A percentile compares a stretch with the other conserved stretches of the same genome.
Conservation (phyloP, 805 yeast genomes). For the Metschnikowia bowlesiae region DNA sequence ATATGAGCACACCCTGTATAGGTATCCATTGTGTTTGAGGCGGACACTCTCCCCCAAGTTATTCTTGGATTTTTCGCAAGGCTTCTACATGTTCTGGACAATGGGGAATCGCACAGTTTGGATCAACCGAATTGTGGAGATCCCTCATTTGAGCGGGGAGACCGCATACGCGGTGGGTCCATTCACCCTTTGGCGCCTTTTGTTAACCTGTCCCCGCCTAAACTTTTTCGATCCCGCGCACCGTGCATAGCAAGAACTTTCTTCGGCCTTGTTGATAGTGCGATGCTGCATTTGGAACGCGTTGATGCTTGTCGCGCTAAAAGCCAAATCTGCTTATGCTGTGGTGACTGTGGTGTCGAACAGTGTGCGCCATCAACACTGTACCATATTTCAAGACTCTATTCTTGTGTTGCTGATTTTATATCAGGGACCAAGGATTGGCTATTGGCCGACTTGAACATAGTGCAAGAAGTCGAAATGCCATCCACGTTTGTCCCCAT, state of each 20-base stretch:
- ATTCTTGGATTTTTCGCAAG: conserved; percentile 56
- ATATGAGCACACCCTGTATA: too few species aligned
- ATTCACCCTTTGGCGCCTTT: conserved; percentile 44
- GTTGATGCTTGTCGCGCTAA: conserved; percentile 45
- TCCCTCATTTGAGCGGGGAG: conserved; percentile 32
- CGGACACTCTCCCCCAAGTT: too few species aligned
- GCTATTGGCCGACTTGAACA: conserved; percentile 54
- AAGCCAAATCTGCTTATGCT: conserved; percentile 45
- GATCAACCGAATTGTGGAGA: conserved; percentile 41
- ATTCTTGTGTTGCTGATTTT: too few species aligned
- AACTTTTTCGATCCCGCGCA: conserved; percentile 47
- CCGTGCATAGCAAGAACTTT: conserved; percentile 45
- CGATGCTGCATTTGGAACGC: conserved; percentile 46
- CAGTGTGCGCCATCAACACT: conserved; percentile 15
- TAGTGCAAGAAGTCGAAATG: conserved; percentile 65
- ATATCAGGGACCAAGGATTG: conserved; percentile 38
- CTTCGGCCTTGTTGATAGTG: conserved; percentile 26
- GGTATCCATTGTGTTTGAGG: too few species aligned
- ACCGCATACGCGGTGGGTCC: conserved; percentile 46
- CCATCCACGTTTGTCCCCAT: conserved; percentile 55
- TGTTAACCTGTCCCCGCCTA: conserved; percentile 36
- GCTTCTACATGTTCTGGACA: conserved; percentile 49
- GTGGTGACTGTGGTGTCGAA: conserved; percentile 39
- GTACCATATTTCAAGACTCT: too few species aligned
- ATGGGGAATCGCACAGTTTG: conserved; percentile 46